Evolutionary conservation across 1,284 basidiomycete species (phyloP), one percentile per base, ranked within the genome.

Genomic region (Leccinum angustisporum): DNA sequence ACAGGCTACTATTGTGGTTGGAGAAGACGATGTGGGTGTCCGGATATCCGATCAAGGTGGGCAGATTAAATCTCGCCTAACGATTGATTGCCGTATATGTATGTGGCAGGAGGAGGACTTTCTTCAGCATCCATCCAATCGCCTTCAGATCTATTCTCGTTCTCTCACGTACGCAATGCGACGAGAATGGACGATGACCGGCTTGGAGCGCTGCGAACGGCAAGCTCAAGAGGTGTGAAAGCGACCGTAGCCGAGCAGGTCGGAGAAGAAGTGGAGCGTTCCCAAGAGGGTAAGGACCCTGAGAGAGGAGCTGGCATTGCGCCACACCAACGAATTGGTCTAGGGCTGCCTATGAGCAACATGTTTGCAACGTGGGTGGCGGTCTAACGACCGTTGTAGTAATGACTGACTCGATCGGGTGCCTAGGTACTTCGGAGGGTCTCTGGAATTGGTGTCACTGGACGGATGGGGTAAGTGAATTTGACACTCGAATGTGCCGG

Each of bases 21-120:
- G 88, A 1, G 80, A 85, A 46, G 83, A 92, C 58, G 84, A 91
- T 60, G 83, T 95, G 56, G 82, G 85, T 16, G 83, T 95, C 57
- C 86, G 93, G 50, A 90, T 95, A 78, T 94, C 92, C 31, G 92
- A 95, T 72, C 87, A 92, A 85, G 93, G 92, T 87, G 62, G 66
- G 36, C 25, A 54, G 14, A 54, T 52, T 4, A 33, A 14, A 27
- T 54, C 33, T 36, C 14, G 7, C 4, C 5, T 11, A 46, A 34
- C 27, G 59, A 16, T 57, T 33, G 61, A 56, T 18, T 46, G 11
- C 16, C 56, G 54, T 56, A 54, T 46, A 14, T 59, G 54, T 57
- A 14, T 59, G 54, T 57, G 43, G 36, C 66, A 93, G 91, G 91
- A 55, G 90, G 91, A 16, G 91, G 91, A 3, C 79, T 92, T 4